Conservation (phyloP, 2,329 filamentous ascomycete genomes). For the Talaromyces verruculosus region DNA sequence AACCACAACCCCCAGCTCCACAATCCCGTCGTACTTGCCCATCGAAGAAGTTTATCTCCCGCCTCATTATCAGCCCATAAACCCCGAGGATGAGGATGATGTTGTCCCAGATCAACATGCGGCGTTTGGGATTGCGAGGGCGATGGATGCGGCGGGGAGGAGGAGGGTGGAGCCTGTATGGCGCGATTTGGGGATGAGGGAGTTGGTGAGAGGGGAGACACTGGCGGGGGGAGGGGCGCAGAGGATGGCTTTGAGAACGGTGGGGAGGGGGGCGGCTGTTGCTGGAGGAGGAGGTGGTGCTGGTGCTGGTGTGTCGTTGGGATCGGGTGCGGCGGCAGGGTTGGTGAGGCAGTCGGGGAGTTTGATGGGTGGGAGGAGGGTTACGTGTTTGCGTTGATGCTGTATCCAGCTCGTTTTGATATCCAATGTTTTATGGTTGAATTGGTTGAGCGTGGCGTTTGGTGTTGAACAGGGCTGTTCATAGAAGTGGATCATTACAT, state of each 20-base stretch:
- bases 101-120: slow-evolving; percentile 67
- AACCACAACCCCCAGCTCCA: slow-evolving; percentile 30
- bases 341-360: slow-evolving; percentile 33
- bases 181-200: slow-evolving; percentile 59
- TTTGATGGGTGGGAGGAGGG: slow-evolving; percentile 41
- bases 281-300: slow-evolving; percentile 24
- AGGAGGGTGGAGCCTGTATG: slow-evolving; percentile 54
- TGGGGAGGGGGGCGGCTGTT: not conserved
- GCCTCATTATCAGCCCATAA: slow-evolving; percentile 61
- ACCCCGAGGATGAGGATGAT: slow-evolving; percentile 67
- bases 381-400: slow-evolving; percentile 37
- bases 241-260: slow-evolving; percentile 20
- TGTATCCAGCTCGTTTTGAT: not conserved
- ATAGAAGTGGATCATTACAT: not conserved
- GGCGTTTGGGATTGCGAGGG: slow-evolving; percentile 64
- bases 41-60: slow-evolving; percentile 62
- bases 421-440: not conserved
- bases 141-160: slow-evolving; percentile 50
- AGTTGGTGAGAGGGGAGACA: slow-evolving; percentile 43
- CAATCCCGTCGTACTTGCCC: slow-evolving; percentile 47
- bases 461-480: not conserved
- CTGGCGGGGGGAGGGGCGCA: slow-evolving; percentile 4
- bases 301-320: slow-evolving; percentile 18
- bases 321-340: slow-evolving; percentile 18
- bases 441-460: slow-evolving; percentile 14